Base-by-base conservation (phyloP, 2,329 filamentous ascomycete genomes). In the Pseudocercospora macadamiae region DNA sequence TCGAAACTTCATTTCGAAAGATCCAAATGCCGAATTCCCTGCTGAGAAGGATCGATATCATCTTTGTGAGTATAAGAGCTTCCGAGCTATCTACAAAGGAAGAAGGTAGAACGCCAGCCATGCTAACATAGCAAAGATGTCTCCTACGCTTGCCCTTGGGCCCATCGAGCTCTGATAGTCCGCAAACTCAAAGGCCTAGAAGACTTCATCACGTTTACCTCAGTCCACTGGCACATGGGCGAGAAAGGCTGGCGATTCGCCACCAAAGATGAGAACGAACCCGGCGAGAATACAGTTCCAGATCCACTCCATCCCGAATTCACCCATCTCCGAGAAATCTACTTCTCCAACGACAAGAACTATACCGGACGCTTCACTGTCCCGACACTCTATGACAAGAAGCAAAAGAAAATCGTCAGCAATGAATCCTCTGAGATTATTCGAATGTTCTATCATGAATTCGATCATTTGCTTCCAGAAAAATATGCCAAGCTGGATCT, bases 371-470 rank as follows among this genome's bases (percentile, higher is more conserved):
- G 93, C 10, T 96, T 93, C 74, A 96, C 93, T 0, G 93, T 97
- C 14, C 93, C 93, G 0, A 89, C 91, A 2, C 81, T 97, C 55
- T 96, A 89, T 77, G 91, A 96, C 76, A 91, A 86, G 77, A 86
- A 89, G 78, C 77, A 80, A 53, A 83, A 87, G 69, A 84, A 80
- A 30, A 96, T 96, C 70, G 92, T 96, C 62, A 95, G 83, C 83
- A 97, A 97, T 67, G 93, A 96, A 82, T 91, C 89, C 75, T 87
- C 88, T 66, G 93, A 97, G 78, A 96, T 97, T 73, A 87, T 96
- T 73, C 87, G 93, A 71, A 96, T 96, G 90, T 80, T 97, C 62
- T 90, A 90, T 72, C 83, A 82, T 39, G 90, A 86, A 74, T 97
- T 97, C 72, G 87, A 97, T 58, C 71, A 76, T 36, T 48, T 81